These are phyloP conservation scores for Nemania abortiva DNA, from an alignment of 2,329 filamentous ascomycete genomes.

Conservation along the genomic window DNA sequence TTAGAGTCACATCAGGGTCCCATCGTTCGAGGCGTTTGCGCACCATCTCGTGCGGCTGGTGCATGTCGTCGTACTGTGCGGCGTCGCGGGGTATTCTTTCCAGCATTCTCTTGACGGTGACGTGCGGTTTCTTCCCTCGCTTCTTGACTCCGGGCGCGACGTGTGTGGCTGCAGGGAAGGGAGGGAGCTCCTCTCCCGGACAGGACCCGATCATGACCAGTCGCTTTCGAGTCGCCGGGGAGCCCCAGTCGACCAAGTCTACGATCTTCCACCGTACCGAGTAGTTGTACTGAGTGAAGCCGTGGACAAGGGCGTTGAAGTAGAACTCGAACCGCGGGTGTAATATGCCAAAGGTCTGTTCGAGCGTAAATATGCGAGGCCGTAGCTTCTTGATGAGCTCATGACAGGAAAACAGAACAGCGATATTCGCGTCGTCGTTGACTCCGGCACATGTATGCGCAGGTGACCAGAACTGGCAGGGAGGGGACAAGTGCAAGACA, in stretches of 20 bases:
- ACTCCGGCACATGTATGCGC: conserved; percentile 72
- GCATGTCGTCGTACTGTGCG: conserved; percentile 53
- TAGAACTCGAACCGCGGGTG: conserved; percentile 64
- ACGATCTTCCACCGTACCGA: conserved; percentile 77
- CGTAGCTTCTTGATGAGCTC: conserved; percentile 67
- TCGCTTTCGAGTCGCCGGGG: conserved; percentile 62
- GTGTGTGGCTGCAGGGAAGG: conserved; percentile 74
- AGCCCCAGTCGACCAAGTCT: conserved; percentile 63
- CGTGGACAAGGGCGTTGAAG: conserved; percentile 70
- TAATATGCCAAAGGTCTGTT: conserved; percentile 80
- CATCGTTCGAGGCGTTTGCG: conserved; percentile 55
- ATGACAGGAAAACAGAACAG: conserved; percentile 65
- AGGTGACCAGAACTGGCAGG: conserved; percentile 81
- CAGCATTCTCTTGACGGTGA: conserved; percentile 60
- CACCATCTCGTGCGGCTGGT: conserved; percentile 53
- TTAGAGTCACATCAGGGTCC: conserved; percentile 61
- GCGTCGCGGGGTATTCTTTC: conserved; percentile 47
- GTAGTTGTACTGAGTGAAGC: conserved; percentile 74
- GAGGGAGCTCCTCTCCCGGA: conserved; percentile 77
- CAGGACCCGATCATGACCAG: conserved; percentile 70
- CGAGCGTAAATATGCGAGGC: conserved; percentile 79
- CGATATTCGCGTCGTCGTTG: conserved; percentile 76
- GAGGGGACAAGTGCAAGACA: conserved; percentile 79
- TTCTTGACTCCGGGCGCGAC: conserved; percentile 50
- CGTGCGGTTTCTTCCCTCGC: conserved; percentile 54